Evolutionary conservation across 768 basidiomycete species (phyloP).

Genomic region (Boletellus ananas): DNA sequence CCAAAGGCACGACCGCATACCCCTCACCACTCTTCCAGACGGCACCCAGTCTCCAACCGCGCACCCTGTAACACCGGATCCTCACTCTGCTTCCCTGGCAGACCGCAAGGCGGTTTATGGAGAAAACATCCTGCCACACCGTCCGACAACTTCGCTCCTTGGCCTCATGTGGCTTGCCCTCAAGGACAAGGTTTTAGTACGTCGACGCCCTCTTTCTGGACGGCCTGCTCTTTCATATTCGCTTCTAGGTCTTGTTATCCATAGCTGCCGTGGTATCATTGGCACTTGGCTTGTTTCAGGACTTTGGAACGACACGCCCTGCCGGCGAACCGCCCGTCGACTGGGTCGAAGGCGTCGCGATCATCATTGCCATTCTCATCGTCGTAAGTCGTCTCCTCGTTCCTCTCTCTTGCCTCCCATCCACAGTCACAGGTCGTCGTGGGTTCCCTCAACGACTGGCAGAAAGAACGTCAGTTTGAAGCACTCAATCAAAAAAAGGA

Average conservation of each 20-base stretch:
- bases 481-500: conserved; percentile 92
- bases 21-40: not conserved
- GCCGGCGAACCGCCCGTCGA: conserved; percentile 73
- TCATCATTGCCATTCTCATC: conserved; percentile 70
- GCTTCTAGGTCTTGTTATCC: conserved; percentile 71
- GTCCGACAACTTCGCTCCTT: conserved; percentile 66
- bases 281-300: conserved; percentile 91
- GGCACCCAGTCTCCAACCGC: conserved; percentile 11
- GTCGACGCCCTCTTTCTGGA: conserved; percentile 23
- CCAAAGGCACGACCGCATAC: conserved; percentile 31
- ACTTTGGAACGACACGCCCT: conserved; percentile 70
- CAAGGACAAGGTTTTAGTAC: conserved; percentile 86
- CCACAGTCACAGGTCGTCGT: conserved; percentile 62
- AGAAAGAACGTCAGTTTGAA: conserved; percentile 96
- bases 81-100: conserved; percentile 44
- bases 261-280: conserved; percentile 92
- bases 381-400: conserved; percentile 49
- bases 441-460: conserved; percentile 96
- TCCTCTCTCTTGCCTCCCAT: not conserved
- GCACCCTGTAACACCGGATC: conserved; percentile 6
- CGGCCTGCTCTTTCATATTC: conserved; percentile 6
- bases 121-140: conserved; percentile 65
- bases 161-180: conserved; percentile 81
- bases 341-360: conserved; percentile 94
- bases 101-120: conserved; percentile 71